Base-by-base conservation (phyloP, 805 yeast genomes). In the Candida railenensis region DNA sequence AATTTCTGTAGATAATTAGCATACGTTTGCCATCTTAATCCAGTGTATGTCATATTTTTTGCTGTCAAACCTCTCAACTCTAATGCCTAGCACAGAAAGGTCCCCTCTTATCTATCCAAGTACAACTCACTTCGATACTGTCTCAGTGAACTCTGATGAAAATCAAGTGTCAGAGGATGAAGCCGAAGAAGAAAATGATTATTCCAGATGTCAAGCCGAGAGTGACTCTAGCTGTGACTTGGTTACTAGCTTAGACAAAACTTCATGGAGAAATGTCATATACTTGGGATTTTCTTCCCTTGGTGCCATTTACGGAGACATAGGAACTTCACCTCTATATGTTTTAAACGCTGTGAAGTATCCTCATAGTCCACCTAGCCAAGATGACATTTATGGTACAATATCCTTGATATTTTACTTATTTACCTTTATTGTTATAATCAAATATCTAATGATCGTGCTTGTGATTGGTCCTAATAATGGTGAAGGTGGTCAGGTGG, bases 401-500 rank as follows among this genome's bases (percentile, higher is more conserved):
- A 58, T 69, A 36, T 80, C 84, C 3, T 61, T 78, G 37, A 72
- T 81, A 25, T 80, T 81, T 53, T 81, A 82, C 76, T 48, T 77
- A 2, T 77, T 81, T 56, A 73, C 82, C 1, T 53, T 80, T 36
- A 65, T 81, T 36, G 85, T 80, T 3, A 69, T 80, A 40, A 40
- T 73, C 56, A 81, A 81, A 54, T 81, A 81, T 53, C 63, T 74
- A 12, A 54, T 72, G 37, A 59, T 81, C 42, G 84, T 80, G 9
- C 64, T 80, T 40, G 53, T 55, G 15, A 56, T 69, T 38, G 86
- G 84, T 12, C 80, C 82, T 8, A 78, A 80, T 57, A 71, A 77
- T 40, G 82, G 82, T 40, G 83, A 81, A 56, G 85, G 86, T 50
- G 85, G 86, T 1, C 83, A 78, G 50, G 74, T 81, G 30, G 85